These are phyloP conservation scores for Kuraishia molischiana DNA, from an alignment of 805 yeast genomes.

Conservation along the genomic window DNA sequence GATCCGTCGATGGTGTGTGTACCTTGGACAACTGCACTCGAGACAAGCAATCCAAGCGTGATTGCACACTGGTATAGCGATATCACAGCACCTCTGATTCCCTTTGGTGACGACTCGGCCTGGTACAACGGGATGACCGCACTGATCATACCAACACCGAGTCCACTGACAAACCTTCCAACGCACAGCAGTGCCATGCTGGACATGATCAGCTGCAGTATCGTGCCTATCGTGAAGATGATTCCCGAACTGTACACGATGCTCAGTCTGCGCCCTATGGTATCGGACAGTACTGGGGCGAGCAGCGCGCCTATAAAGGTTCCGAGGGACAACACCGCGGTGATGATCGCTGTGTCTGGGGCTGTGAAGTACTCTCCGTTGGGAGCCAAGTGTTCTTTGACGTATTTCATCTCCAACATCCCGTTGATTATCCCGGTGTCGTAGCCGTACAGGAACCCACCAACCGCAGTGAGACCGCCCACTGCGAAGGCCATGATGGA, in stretches of 20 bases:
- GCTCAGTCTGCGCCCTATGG: slow-evolving; percentile 59
- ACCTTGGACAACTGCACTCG: slow-evolving; percentile 75
- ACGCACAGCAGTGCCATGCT: slow-evolving; percentile 44
- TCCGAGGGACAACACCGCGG: slow-evolving; percentile 74
- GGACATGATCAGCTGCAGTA: slow-evolving; percentile 52
- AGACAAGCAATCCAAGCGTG: slow-evolving; percentile 42
- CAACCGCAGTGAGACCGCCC: slow-evolving; percentile 80
- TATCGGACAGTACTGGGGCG: slow-evolving; percentile 60
- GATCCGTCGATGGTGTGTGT: slow-evolving; percentile 44
- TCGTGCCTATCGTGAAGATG: slow-evolving; percentile 62
- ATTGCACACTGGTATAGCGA: slow-evolving; percentile 40
- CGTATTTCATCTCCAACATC: slow-evolving; percentile 65
- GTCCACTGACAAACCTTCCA: slow-evolving; percentile 67
- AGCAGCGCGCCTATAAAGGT: slow-evolving; percentile 60
- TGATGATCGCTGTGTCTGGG: slow-evolving; percentile 58
- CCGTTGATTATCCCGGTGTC: slow-evolving; percentile 85
- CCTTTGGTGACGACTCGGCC: slow-evolving; percentile 74
- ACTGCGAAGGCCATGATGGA: slow-evolving; percentile 59
- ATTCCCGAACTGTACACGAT: slow-evolving; percentile 52
- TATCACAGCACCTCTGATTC: slow-evolving; percentile 38
- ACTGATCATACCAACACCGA: slow-evolving; percentile 69
- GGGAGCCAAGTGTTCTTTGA: slow-evolving; percentile 43
- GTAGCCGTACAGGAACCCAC: slow-evolving; percentile 84
- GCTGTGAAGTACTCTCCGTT: slow-evolving; percentile 39
- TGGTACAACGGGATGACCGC: slow-evolving; percentile 79